phyloP scores from a whole-genome alignment of 345 rosid genomes.

The Hevea brasiliensis region DNA sequence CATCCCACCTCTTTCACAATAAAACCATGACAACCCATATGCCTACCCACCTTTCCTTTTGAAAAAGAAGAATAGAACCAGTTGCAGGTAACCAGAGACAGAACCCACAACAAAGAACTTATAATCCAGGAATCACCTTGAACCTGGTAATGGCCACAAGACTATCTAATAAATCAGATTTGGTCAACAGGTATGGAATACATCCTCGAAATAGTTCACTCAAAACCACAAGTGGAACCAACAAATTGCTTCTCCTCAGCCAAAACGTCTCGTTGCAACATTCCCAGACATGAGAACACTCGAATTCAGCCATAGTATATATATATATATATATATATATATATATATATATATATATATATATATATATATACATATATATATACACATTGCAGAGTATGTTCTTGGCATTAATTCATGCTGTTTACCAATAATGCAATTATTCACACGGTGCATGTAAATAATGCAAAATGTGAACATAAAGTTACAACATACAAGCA shows the following conservation, averaged over 20 bases:
- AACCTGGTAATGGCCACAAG: neutral
- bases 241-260: neutral
- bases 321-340: no score
- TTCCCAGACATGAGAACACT: no score
- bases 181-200: neutral
- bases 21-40: neutral
- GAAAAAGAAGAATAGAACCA: neutral
- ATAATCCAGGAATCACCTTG: neutral
- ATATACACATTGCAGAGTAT: neutral
- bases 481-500: conserved; percentile 1
- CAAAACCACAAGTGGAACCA: neutral
- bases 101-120: neutral
- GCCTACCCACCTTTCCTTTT: neutral
- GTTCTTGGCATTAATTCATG: neutral
- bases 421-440: neutral
- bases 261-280: neutral
- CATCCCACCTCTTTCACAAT: neutral
- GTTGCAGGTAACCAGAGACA: neutral
- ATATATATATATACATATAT: no score
- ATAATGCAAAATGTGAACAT: neutral
- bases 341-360: no score
- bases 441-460: neutral
- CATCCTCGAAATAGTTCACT: neutral
- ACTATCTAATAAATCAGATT: neutral
- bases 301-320: neutral